Evolutionary conservation across 2,329 filamentous ascomycete species (phyloP).

Genomic region (Alternaria incomplexa): DNA sequence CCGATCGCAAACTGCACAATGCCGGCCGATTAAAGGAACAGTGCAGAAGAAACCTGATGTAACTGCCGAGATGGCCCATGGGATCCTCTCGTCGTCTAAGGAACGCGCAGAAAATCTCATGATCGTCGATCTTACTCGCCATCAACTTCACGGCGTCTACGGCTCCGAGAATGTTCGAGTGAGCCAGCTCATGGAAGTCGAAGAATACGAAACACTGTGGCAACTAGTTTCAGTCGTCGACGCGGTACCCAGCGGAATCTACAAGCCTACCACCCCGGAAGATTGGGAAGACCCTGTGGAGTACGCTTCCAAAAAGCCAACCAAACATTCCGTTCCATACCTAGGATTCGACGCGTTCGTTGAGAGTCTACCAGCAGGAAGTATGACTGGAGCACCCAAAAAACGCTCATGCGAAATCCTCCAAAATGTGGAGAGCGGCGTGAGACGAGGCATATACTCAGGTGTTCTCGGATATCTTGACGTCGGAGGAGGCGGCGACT

Average conservation of each 20-base stretch:
- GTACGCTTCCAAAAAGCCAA: constrained; percentile 17
- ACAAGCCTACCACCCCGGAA: constrained; percentile 35
- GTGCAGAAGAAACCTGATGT: constrained; percentile 76
- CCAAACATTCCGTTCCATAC: constrained; percentile 21
- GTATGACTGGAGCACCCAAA: constrained; percentile 97
- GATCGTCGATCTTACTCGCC: constrained; percentile 96
- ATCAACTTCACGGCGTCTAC: constrained; percentile 87
- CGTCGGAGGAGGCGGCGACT: constrained; percentile 82
- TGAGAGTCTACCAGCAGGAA: constrained; percentile 81
- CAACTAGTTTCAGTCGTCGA: constrained; percentile 90
- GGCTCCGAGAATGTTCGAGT: constrained; percentile 76
- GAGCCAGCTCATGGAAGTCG: constrained; percentile 80
- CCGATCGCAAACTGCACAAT: constrained; percentile 68
- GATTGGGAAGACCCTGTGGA: constrained; percentile 41
- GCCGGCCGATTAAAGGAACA: constrained; percentile 96
- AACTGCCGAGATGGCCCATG: constrained; percentile 74
- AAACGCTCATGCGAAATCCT: constrained; percentile 89
- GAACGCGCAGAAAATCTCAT: constrained; percentile 96
- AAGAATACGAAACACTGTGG: constrained; percentile 90
- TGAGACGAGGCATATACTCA: constrained; percentile 78
- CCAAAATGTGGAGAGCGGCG: constrained; percentile 67
- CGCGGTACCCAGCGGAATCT: constrained; percentile 54
- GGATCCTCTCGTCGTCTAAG: constrained; percentile 78
- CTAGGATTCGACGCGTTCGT: constrained; percentile 79
- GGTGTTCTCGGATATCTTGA: constrained; percentile 92